Evolutionary conservation across 1,139 yeast species (phyloP).

Genomic region (Spencermartinsiella ligniputridi): DNA sequence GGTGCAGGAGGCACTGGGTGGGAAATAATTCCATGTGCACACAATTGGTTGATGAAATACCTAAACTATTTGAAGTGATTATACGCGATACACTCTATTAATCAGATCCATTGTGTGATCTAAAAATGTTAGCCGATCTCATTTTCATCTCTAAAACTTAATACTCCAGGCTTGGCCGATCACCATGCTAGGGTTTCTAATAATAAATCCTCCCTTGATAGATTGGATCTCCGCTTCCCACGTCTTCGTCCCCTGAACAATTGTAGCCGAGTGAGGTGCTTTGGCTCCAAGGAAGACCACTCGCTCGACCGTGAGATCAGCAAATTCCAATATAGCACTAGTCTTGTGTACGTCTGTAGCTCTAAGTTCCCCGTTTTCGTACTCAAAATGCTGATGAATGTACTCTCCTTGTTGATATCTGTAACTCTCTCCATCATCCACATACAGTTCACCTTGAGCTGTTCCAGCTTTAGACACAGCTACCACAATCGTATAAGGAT

Average conservation of each 20-base stretch:
- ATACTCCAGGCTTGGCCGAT: constrained; percentile 52
- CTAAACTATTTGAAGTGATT: no score
- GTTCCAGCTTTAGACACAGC: constrained; percentile 46
- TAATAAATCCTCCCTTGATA: constrained; percentile 24
- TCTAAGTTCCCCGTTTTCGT: constrained; percentile 44
- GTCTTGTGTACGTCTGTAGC: constrained; percentile 46
- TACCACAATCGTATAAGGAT: constrained; percentile 76
- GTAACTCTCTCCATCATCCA: constrained; percentile 84
- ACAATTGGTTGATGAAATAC: no score
- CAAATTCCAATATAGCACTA: constrained; percentile 10
- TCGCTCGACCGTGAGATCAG: constrained; percentile 45
- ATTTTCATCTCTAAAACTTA: no score
- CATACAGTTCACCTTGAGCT: constrained; percentile 58
- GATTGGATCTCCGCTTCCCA: constrained; percentile 36
- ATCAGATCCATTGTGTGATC: no score
- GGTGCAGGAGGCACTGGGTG: no score
- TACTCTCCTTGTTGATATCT: constrained; percentile 39
- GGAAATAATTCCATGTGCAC: no score
- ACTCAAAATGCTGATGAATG: constrained; percentile 17
- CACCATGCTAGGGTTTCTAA: constrained; percentile 53
- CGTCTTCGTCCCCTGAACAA: constrained; percentile 36
- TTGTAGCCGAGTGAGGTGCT: constrained; percentile 25
- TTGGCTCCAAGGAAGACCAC: constrained; percentile 45
- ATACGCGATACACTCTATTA: no score
- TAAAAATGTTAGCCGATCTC: no score